phyloP scores from a whole-genome alignment of 2,329 filamentous ascomycete genomes.

The Xylariaceae sp. region DNA sequence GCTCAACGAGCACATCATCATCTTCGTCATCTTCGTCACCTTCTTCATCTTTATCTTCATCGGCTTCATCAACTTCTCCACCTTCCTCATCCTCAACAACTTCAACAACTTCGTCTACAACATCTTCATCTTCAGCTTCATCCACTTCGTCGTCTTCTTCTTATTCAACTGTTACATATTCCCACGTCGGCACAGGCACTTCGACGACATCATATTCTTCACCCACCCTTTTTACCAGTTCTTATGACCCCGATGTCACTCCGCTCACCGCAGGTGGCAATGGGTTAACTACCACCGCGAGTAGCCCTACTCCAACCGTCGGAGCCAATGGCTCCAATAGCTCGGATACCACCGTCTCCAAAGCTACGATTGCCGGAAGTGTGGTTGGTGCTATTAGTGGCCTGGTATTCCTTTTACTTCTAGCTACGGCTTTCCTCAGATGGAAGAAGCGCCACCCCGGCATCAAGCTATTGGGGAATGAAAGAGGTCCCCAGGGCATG shows the following conservation, averaged over 20 bases:
- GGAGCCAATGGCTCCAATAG: slow-evolving; percentile 20
- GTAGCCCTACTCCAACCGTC: no score
- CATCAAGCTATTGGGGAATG: slow-evolving; percentile 37
- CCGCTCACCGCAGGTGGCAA: slow-evolving; percentile 1
- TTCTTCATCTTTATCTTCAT: slow-evolving; percentile 9
- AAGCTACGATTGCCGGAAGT: slow-evolving; percentile 47
- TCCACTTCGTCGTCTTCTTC: slow-evolving; percentile 9
- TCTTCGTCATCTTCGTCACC: neutral
- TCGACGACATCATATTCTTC: slow-evolving; percentile 15
- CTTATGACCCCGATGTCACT: slow-evolving; percentile 14
- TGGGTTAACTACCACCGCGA: no score
- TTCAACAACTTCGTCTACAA: no score
- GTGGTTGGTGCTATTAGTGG: slow-evolving; percentile 58
- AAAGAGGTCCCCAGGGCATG: slow-evolving; percentile 29
- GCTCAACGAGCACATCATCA: neutral
- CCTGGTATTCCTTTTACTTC: slow-evolving; percentile 51
- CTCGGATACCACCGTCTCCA: slow-evolving; percentile 21
- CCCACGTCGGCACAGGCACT: neutral
- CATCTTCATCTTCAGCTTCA: neutral
- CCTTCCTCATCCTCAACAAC: no score
- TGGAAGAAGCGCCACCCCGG: slow-evolving; percentile 51
- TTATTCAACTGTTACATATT: slow-evolving; percentile 2
- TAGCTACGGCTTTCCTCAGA: slow-evolving; percentile 50
- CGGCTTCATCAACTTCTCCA: no score
- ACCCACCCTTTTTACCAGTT: slow-evolving; percentile 9